These are phyloP conservation scores for Trametes villosa DNA, from an alignment of 768 basidiomycete species.

Conservation along the genomic window DNA sequence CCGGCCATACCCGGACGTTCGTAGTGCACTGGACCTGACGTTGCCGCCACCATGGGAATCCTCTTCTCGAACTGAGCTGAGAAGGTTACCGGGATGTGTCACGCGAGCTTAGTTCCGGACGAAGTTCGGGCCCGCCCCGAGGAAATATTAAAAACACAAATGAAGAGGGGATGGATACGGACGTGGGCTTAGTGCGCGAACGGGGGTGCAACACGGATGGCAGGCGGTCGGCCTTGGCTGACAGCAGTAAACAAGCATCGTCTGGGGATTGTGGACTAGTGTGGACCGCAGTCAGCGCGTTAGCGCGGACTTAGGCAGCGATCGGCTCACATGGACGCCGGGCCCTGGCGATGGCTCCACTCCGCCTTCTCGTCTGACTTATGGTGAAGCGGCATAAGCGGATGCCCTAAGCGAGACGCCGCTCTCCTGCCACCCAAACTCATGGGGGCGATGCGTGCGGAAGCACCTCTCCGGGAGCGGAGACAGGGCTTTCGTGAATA, in stretches of 20 bases:
- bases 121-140: conserved; percentile 7
- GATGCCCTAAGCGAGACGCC: not conserved
- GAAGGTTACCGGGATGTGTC: not conserved
- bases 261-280: not conserved
- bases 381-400: conserved; percentile 16
- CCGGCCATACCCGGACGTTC: not conserved
- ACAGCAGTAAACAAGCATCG: not conserved
- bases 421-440: conserved; percentile 3
- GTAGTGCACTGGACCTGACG: not conserved
- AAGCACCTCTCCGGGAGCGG: conserved; percentile 15
- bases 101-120: not conserved
- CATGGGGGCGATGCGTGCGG: conserved; percentile 15
- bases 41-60: not conserved
- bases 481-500: conserved; percentile 21
- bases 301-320: not conserved
- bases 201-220: not conserved
- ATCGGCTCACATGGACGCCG: conserved; percentile 1
- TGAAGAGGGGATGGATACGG: not conserved
- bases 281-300: not conserved
- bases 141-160: not conserved
- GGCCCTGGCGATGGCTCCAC: conserved; percentile 7
- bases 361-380: conserved; percentile 9
- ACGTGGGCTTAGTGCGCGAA: not conserved
- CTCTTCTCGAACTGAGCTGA: not conserved
- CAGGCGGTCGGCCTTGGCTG: not conserved